These are phyloP conservation scores for Pichia pseudocactophila DNA, from an alignment of 805 yeast species.

Conservation along the genomic window DNA sequence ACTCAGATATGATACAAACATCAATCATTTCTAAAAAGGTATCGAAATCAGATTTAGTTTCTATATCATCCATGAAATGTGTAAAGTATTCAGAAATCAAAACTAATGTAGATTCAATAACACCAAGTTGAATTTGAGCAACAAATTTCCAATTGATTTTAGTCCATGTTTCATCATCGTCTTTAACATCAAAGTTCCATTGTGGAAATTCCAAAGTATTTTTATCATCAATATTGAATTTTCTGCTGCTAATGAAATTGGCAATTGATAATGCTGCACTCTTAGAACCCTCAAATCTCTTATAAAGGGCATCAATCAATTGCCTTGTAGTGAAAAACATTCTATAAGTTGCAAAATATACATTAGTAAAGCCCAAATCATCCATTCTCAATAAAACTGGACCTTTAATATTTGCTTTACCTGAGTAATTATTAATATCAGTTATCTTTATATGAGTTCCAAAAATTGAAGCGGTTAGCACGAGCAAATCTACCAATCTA, in stretches of 20 bases:
- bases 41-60: slow-evolving; percentile 49
- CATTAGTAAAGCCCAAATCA: slow-evolving; percentile 52
- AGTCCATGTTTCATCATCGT: slow-evolving; percentile 30
- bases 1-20: slow-evolving; percentile 46
- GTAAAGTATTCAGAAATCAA: slow-evolving; percentile 65
- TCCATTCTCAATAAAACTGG: slow-evolving; percentile 44
- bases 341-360: slow-evolving; percentile 62
- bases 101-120: slow-evolving; percentile 64
- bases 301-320: slow-evolving; percentile 43
- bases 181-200: slow-evolving; percentile 40
- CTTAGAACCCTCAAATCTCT: slow-evolving; percentile 52
- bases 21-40: slow-evolving; percentile 61
- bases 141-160: slow-evolving; percentile 57
- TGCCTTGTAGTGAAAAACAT: slow-evolving; percentile 52
- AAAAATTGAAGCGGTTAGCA: slow-evolving; percentile 59
- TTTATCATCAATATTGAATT: background rate
- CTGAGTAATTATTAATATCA: slow-evolving; percentile 35
- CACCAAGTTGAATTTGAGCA: slow-evolving; percentile 72
- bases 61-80: slow-evolving; percentile 64
- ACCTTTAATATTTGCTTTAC: slow-evolving; percentile 11
- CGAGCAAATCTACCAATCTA: slow-evolving; percentile 68
- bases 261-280: slow-evolving; percentile 51
- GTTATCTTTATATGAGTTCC: slow-evolving; percentile 31
- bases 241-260: background rate
- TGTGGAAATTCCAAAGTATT: slow-evolving; percentile 32